Evolutionary conservation across 2,329 filamentous ascomycete genomes (phyloP).

Genomic region (Trichoderma koningii): DNA sequence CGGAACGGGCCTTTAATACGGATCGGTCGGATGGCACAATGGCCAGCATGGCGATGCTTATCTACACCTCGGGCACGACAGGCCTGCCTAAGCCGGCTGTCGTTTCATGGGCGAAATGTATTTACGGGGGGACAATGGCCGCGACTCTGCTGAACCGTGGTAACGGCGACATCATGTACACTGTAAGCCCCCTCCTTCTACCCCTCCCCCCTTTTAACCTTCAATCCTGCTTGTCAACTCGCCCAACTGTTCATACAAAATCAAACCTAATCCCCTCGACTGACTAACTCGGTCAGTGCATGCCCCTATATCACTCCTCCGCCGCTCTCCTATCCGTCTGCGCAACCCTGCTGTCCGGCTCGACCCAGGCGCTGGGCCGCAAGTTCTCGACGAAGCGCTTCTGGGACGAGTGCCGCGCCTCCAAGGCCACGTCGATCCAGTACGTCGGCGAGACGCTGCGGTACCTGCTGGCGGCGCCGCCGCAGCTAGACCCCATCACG

Average conservation of each 20-base stretch:
- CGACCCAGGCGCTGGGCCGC: conserved; percentile 70
- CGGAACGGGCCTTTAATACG: conserved; percentile 60
- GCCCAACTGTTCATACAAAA: not conserved
- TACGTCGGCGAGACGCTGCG: conserved; percentile 88
- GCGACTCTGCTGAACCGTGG: conserved; percentile 58
- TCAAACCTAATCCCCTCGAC: not conserved
- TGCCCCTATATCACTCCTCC: conserved; percentile 88
- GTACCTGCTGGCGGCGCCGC: conserved; percentile 71
- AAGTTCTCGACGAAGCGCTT: conserved; percentile 78
- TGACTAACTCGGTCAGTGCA: conserved; percentile 55
- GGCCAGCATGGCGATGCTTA: conserved; percentile 68
- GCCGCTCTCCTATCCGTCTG: conserved; percentile 70
- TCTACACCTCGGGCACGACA: conserved; percentile 85
- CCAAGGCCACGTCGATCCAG: conserved; percentile 74
- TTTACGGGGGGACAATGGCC: conserved; percentile 46
- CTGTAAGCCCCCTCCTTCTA: conserved; percentile 50
- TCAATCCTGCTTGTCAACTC: not conserved
- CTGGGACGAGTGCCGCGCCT: conserved; percentile 73
- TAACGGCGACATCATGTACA: conserved; percentile 71
- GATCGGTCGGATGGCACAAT: conserved; percentile 53
- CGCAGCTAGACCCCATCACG: conserved; percentile 62
- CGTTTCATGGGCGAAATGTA: conserved; percentile 70
- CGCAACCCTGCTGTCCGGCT: conserved; percentile 60
- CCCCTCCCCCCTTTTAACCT: not conserved
- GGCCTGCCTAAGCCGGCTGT: conserved; percentile 80